Conservation (phyloP, 2,329 filamentous ascomycete genomes). For the Lasiodiplodia sp. region DNA sequence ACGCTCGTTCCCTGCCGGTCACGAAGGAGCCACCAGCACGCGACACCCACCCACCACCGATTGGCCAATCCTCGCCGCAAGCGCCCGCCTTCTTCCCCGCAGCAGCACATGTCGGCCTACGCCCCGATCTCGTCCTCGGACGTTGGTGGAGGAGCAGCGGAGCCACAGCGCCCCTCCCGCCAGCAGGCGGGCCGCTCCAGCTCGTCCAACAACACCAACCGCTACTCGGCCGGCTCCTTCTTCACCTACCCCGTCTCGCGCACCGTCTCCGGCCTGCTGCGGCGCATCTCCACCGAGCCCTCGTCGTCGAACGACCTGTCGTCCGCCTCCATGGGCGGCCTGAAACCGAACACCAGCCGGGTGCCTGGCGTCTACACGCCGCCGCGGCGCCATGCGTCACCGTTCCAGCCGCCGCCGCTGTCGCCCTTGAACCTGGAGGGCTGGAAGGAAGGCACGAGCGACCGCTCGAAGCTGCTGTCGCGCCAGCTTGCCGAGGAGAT, state of each 20-base stretch:
- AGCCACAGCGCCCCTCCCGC: conserved; percentile 19
- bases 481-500: conserved; percentile 88
- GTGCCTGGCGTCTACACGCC: conserved; percentile 68
- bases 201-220: conserved; percentile 28
- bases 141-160: neutral
- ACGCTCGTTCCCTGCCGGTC: conserved; percentile 6
- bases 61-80: conserved; percentile 13
- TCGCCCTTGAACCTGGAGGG: conserved; percentile 78
- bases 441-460: conserved; percentile 66
- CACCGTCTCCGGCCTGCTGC: conserved; percentile 55
- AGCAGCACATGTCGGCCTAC: conserved; percentile 26
- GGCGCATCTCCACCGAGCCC: conserved; percentile 56
- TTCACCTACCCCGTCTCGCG: conserved; percentile 59
- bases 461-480: conserved; percentile 71
- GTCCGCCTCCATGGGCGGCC: neutral
- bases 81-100: neutral
- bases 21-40: neutral
- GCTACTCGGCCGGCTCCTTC: conserved; percentile 47
- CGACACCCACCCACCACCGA: conserved; percentile 12
- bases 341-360: conserved; percentile 41
- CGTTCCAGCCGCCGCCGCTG: conserved; percentile 87
- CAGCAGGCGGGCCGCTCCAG: conserved; percentile 1
- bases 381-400: conserved; percentile 70
- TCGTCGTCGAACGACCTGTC: conserved; percentile 27
- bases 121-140: conserved; percentile 4